These are phyloP conservation scores for Arthrobotrys entomopaga DNA, from an alignment of 2,329 filamentous ascomycete species.

Conservation along the genomic window DNA sequence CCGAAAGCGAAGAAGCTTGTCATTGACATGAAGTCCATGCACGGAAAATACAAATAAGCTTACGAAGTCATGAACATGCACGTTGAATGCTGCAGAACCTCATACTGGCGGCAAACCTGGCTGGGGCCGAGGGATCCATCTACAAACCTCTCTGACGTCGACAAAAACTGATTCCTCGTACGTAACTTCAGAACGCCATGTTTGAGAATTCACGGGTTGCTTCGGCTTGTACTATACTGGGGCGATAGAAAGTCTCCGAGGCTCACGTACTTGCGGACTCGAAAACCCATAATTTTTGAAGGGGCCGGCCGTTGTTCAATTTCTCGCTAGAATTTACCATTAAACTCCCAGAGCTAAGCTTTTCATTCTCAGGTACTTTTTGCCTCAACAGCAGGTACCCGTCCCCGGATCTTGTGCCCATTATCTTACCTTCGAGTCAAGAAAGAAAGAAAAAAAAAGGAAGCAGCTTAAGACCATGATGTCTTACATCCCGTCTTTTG, in stretches of 20 bases:
- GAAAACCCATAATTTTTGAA: too few species aligned
- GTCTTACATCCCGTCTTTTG: slow-evolving; percentile 49
- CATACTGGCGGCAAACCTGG: neutral
- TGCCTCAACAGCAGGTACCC: slow-evolving; percentile 43
- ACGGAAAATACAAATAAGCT: slow-evolving; percentile 18
- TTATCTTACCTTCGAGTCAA: slow-evolving; percentile 28
- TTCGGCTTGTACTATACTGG: slow-evolving; percentile 19
- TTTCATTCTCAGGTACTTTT: slow-evolving; percentile 27
- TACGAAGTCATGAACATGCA: neutral
- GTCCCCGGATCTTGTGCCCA: slow-evolving; percentile 13
- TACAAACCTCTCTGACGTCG: neutral
- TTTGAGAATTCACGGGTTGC: slow-evolving; percentile 10
- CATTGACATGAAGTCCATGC: neutral
- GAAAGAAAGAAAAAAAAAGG: slow-evolving; percentile 30
- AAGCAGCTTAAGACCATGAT: slow-evolving; percentile 38
- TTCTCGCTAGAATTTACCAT: neutral
- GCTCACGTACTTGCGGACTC: too few species aligned
- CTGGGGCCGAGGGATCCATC: neutral
- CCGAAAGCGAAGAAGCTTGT: slow-evolving; percentile 43
- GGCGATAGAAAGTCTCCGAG: slow-evolving; percentile 35
- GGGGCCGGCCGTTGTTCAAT: too few species aligned
- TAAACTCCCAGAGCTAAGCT: slow-evolving; percentile 27
- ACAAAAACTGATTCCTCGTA: neutral
- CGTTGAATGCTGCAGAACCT: slow-evolving; percentile 1
- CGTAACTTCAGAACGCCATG: neutral